Conservation (phyloP, 2,329 filamentous ascomycete genomes). For the Trichoderma pleuroti region DNA sequence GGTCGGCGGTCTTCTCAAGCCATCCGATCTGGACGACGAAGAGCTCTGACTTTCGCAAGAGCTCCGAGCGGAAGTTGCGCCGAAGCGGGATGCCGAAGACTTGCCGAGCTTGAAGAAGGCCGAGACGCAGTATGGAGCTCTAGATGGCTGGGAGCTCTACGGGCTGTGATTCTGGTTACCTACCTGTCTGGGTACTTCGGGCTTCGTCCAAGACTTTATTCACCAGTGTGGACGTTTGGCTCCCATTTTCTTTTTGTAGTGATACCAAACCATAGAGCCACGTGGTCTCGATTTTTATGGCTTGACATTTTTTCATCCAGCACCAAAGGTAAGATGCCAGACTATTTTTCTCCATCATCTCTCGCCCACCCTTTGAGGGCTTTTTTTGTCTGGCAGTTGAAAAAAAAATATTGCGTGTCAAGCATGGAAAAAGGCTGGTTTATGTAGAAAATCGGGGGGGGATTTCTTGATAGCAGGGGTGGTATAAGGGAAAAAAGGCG, state of each 20-base stretch:
- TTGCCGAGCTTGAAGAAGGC: constrained; percentile 26
- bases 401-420: background rate
- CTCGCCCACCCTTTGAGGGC: background rate
- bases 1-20: constrained; percentile 93
- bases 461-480: background rate
- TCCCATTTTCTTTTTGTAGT: constrained; percentile 23
- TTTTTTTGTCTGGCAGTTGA: constrained; percentile 16
- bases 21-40: constrained; percentile 90
- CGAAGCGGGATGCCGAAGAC: constrained; percentile 30
- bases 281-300: constrained; percentile 13
- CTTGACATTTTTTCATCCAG: constrained; percentile 10
- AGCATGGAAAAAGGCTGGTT: constrained; percentile 1
- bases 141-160: constrained; percentile 65
- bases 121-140: constrained; percentile 27
- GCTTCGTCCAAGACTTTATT: background rate
- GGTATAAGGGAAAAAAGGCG: background rate
- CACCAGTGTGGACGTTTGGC: background rate
- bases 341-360: background rate
- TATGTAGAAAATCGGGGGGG: constrained; percentile 13
- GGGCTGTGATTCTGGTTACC: constrained; percentile 44
- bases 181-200: background rate
- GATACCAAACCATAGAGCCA: constrained; percentile 28
- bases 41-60: constrained; percentile 81
- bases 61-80: constrained; percentile 58
- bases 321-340: constrained; percentile 8